Conservation (phyloP, 345 rosid genomes). For the Gossypium arboreum region DNA sequence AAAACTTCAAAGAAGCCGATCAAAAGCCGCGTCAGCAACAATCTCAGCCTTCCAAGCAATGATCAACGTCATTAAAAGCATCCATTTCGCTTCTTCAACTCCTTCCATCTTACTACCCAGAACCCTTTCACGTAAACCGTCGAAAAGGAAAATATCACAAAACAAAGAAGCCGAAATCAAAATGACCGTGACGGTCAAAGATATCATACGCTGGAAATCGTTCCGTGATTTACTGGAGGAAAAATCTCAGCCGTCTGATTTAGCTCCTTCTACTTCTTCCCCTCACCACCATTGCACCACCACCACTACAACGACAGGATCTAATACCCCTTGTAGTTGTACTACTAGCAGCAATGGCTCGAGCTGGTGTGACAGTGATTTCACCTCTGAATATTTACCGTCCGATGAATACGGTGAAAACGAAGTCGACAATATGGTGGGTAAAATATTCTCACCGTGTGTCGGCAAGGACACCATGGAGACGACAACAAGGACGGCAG, state of each 20-base stretch:
- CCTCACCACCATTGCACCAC: slow-evolving; percentile 26
- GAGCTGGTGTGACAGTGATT: slow-evolving; percentile 89
- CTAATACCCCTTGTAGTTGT: slow-evolving; percentile 30
- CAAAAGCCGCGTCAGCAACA: slow-evolving; percentile 32
- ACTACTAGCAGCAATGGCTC: slow-evolving; percentile 35
- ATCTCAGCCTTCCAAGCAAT: slow-evolving; percentile 42
- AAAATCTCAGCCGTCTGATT: slow-evolving; percentile 23
- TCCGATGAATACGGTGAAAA: slow-evolving; percentile 23
- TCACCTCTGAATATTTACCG: slow-evolving; percentile 58
- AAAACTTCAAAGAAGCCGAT: slow-evolving; percentile 36
- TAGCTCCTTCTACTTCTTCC: slow-evolving; percentile 20
- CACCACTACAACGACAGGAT: slow-evolving; percentile 34
- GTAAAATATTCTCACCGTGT: slow-evolving; percentile 28
- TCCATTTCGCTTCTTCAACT: slow-evolving; percentile 30
- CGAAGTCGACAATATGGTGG: slow-evolving; percentile 13
- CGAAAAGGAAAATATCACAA: slow-evolving; percentile 16
- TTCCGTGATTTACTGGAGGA: slow-evolving; percentile 58
- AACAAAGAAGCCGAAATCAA: slow-evolving; percentile 12
- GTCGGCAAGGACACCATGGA: slow-evolving; percentile 51
- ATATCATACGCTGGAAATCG: slow-evolving; percentile 82
- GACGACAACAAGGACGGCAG: slow-evolving; percentile 24
- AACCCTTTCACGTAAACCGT: slow-evolving; percentile 47
- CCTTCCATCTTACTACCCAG: slow-evolving; percentile 43
- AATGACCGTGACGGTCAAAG: slow-evolving; percentile 49
- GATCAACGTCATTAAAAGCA: slow-evolving; percentile 44